Percentiles rank a stretch among this genome's conserved stretches.
phyloP scores from a whole-genome alignment of 2,329 filamentous ascomycete genomes.

The Aspergillus sclerotialis region DNA sequence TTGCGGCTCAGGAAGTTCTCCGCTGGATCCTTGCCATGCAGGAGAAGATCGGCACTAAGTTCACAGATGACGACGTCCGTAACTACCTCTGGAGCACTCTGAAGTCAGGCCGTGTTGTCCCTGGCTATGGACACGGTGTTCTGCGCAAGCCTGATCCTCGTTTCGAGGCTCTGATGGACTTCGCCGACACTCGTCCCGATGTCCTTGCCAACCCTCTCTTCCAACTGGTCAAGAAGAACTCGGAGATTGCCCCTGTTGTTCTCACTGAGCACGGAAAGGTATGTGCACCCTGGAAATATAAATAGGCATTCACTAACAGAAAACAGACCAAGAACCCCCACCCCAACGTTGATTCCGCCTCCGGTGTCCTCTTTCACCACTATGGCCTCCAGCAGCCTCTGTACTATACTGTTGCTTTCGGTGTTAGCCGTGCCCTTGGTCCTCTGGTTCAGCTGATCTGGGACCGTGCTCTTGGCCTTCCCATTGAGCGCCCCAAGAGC shows the following conservation, averaged over 20 bases:
- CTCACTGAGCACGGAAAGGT: constrained; percentile 89
- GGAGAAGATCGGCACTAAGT: constrained; percentile 69
- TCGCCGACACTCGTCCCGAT: constrained; percentile 74
- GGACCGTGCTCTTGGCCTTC: constrained; percentile 87
- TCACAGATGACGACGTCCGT: constrained; percentile 74
- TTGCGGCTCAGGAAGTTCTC: constrained; percentile 93
- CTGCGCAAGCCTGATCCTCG: constrained; percentile 94
- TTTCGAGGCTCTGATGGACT: constrained; percentile 95
- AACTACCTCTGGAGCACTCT: constrained; percentile 90
- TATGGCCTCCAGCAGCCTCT: constrained; percentile 96
- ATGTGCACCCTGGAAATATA: constrained; percentile 10
- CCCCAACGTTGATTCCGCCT: constrained; percentile 91
- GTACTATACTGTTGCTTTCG: constrained; percentile 75
- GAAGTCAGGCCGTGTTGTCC: constrained; percentile 88
- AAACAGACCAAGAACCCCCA: constrained; percentile 83
- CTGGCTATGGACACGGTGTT: constrained; percentile 92
- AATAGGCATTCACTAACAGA: constrained; percentile 4
- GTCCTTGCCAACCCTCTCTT: constrained; percentile 86
- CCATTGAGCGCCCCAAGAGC: constrained; percentile 96
- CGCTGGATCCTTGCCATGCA: constrained; percentile 98
- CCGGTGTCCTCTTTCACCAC: constrained; percentile 93
- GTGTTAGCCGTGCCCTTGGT: constrained; percentile 65
- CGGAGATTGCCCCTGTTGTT: constrained; percentile 81
- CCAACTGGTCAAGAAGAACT: constrained; percentile 89
- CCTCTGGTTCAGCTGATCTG: constrained; percentile 92